Evolutionary conservation across 441 rosid genomes (phyloP), one percentile per base, ranked within the genome.

Genomic region (Adansonia rubrostipa): DNA sequence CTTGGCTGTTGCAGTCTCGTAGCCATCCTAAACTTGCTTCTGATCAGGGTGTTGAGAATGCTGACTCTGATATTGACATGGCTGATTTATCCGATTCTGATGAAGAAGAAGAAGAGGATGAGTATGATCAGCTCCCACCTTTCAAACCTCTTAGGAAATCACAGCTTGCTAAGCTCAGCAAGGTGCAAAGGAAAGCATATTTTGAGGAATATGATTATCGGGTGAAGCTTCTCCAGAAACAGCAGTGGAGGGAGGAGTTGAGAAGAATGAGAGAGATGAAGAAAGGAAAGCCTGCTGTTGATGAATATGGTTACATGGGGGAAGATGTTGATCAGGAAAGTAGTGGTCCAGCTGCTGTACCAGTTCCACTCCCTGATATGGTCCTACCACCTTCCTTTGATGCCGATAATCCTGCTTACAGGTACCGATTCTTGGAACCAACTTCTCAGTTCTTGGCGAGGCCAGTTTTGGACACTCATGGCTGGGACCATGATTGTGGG

Each of bases 401-500:
- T 72, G 80, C 90, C 72, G 95, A 92, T 81, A 94, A 85, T 86
- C 93, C 97, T 60, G 92, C 94, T 68, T 88, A 83, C 83, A 85
- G 96, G 88, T 94, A 94, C 81, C 91, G 97, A 17, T 89, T 87
- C 80, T 85, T 94, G 88, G 96, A 94, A 73, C 96, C 96, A 44
- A 86, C 90, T 75, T 90, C 95, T 24, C 93, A 90, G 87, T 86
- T 92, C 70, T 66, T 94, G 71, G 89, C 91, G 6, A 87, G 95
- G 89, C 98, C 98, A 8, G 93, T 94, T 47, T 77, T 92, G 82
- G 97, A 94, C 82, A 83, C 92, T 57, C 92, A 94, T 80, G 92
- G 96, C 24, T 94, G 98, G 98, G 98, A 94, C 85, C 96, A 92
- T 87, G 98, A 93, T 80, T 90, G 89, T 82, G 97, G 97, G 24